These are phyloP conservation scores for Capsella rubella DNA, from an alignment of 441 rosid species.

Conservation along the genomic window DNA sequence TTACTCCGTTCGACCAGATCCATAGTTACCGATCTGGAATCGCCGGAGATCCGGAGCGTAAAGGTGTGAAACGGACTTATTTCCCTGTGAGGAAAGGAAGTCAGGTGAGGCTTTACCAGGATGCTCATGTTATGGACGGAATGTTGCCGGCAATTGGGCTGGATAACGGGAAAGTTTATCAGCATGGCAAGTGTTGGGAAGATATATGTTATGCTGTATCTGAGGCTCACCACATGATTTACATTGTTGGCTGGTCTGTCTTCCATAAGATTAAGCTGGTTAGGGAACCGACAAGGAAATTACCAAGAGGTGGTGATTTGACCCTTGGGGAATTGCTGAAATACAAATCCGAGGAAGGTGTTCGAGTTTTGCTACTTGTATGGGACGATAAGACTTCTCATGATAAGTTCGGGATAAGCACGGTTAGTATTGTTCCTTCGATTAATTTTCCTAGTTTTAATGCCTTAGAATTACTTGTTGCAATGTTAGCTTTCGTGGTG, in stretches of 20 bases:
- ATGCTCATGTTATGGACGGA: slow-evolving; percentile 73
- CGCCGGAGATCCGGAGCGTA: slow-evolving; percentile 68
- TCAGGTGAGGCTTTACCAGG: slow-evolving; percentile 73
- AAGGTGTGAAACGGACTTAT: slow-evolving; percentile 70
- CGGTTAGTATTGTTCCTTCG: slow-evolving; percentile 53
- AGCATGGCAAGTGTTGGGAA: slow-evolving; percentile 79
- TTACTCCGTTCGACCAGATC: slow-evolving; percentile 68
- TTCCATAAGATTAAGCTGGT: slow-evolving; percentile 73
- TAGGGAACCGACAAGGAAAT: slow-evolving; percentile 70
- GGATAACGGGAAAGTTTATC: slow-evolving; percentile 57
- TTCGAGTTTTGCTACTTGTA: slow-evolving; percentile 77
- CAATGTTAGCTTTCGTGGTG: slow-evolving; percentile 11
- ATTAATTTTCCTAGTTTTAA: neutral
- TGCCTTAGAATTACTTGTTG: slow-evolving; percentile 6
- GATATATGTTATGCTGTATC: slow-evolving; percentile 80
- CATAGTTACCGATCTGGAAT: slow-evolving; percentile 61
- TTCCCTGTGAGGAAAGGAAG: slow-evolving; percentile 86
- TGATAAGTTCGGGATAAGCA: slow-evolving; percentile 61
- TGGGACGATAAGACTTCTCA: slow-evolving; percentile 96
- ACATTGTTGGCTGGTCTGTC: slow-evolving; percentile 92
- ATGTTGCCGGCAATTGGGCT: slow-evolving; percentile 57
- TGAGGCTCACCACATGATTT: slow-evolving; percentile 92
- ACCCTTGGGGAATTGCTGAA: slow-evolving; percentile 91
- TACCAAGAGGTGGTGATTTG: slow-evolving; percentile 83
- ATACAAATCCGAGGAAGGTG: slow-evolving; percentile 94